Base-by-base conservation (phyloP, 2,329 filamentous ascomycete genomes). In the Aureobasidium sp. region DNA sequence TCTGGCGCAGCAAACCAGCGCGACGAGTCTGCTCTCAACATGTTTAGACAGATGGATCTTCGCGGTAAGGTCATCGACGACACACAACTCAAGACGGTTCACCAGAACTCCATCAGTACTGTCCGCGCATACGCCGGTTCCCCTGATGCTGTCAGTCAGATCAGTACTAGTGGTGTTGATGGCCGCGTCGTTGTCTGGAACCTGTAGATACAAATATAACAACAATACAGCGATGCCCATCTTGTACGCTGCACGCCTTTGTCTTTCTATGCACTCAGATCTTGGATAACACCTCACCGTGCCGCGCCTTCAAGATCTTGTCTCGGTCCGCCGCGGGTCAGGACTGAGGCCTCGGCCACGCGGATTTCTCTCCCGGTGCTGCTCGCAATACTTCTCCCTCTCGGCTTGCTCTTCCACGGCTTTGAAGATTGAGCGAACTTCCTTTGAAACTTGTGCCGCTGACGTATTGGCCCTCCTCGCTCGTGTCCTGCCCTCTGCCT, bases 1-100 rank as follows among this genome's bases (percentile, higher is more conserved):
- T 61, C 66, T 17, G 68, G 66, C 20, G 64, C 63, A 27, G 64
- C 64, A 2, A 86, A 82, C 63, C 83, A 84, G 61, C 83, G 88
- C 36, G 94, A 97, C 76, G 94, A 97, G 75, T 94, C 89, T 67
- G 94, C 94, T 27, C 80, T 97, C 74, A 96, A 97, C 77, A 96
- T 97, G 91, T 99, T 99, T 79, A 86, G 87, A 70, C 92, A 97
- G 79, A 97, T 99, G 94, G 94, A 99, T 76, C 82, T 99, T 67
- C 96, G 94, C 82, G 94, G 94, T 65, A 96, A 96, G 77, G 80
- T 82, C 62, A 90, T 90, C 72, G 91, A 96, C 70, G 92, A 97
- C 74, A 97, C 92, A 4, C 90, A 96, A 78, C 82, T 99, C 68
- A 94, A 91, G 78, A 97, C 94, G 12, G 86, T 94, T 51, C 94